phyloP scores from a whole-genome alignment of 2,329 filamentous ascomycete species.

The Calycina herbarum region DNA sequence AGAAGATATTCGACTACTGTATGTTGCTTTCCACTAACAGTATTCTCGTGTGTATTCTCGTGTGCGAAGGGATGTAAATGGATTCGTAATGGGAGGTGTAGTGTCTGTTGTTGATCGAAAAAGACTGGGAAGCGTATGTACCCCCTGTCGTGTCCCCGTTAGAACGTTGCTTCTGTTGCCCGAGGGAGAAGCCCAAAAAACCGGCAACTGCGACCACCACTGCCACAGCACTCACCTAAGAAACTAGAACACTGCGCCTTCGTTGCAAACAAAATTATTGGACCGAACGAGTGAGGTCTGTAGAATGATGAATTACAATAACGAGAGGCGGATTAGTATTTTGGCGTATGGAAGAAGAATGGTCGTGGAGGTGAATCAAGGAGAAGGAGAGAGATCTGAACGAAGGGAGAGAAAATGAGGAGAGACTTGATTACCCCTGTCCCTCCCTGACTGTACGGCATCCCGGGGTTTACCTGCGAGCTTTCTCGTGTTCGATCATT shows the following conservation, averaged over 20 bases:
- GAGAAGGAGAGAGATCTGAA: no score
- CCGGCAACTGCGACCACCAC: slow-evolving; percentile 3
- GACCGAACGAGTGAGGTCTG: slow-evolving; percentile 5
- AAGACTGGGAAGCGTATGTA: not conserved
- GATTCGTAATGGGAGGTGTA: not conserved
- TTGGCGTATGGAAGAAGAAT: no score
- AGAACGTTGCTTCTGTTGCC: not conserved
- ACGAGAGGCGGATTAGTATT: not conserved
- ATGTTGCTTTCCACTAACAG: not conserved
- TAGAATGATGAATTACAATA: not conserved
- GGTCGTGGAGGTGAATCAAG: no score
- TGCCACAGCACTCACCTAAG: not conserved
- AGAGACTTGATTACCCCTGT: no score
- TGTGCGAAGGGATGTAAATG: not conserved
- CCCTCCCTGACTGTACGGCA: no score
- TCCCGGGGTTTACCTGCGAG: no score
- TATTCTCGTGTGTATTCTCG: slow-evolving; percentile 3
- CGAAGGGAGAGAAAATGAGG: no score
- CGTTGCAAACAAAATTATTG: not conserved
- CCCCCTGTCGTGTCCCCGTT: not conserved
- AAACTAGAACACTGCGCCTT: not conserved
- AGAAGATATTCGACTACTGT: not conserved
- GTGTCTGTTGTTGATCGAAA: not conserved
- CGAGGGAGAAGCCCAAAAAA: not conserved
- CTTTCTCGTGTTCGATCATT: no score